Base-by-base conservation (phyloP, 2,329 filamentous ascomycete species). In the Aspergillus hortae region DNA sequence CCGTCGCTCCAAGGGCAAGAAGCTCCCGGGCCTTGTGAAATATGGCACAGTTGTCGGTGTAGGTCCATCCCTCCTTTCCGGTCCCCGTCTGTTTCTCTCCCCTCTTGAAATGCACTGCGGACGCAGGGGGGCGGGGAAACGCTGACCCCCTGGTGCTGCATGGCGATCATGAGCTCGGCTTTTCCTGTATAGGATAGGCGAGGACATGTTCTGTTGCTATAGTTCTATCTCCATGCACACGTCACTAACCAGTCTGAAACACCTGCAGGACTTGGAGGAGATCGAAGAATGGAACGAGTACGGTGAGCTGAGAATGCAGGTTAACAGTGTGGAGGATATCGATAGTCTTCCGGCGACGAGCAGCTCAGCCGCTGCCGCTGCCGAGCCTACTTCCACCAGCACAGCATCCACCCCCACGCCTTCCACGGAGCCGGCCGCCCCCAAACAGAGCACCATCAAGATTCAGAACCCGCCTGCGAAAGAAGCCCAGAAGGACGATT, bases 261-360 rank as follows among this genome's bases (percentile, higher is more conserved):
- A 47, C 14, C 43, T 57, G 38, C 59, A 96, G 92, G 94, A 96
- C 69, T 81, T 96, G 46, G 88, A 92, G 58, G 87, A 97, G 72
- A 85, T 97, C 57, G 94, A 99, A 74, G 94, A 99, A 69, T 97
- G 92, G 94, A 99, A 99, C 77, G 94, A 99, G 71, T 96, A 95
- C 73, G 91, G 91, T 73, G 92, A 97, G 74, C 82, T 99, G 56
- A 90, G 91, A 71, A 84, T 92, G 73, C 88, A 92, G 63, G 84
- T 97, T 62, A 79, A 78, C 41, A 73, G 64, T 49, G 63, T 69
- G 44, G 54, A 64, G 64, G 68, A 71, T 49, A 56, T 71, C 25
- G 63, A 67, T 44, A 61, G 62, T 30, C 63, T 69, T 50, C 60
- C 64, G 12, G 63, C 61, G 56, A 67, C 60, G 53, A 69, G 62